These are phyloP conservation scores for Malassezia arunalokei DNA, from an alignment of 1,284 basidiomycete genomes.

Conservation along the genomic window DNA sequence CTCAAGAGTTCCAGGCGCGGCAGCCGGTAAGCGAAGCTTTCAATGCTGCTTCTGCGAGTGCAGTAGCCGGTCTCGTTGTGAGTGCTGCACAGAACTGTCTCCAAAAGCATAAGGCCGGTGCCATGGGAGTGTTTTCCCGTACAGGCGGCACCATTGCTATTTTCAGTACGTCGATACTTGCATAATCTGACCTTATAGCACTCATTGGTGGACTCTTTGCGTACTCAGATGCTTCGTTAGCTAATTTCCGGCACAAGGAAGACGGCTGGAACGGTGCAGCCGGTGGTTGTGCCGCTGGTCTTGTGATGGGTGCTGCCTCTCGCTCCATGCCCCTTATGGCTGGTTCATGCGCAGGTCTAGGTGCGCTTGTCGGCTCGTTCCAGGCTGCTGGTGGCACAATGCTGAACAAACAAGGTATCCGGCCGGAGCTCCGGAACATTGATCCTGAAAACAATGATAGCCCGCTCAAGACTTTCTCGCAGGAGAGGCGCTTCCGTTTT, in stretches of 20 bases:
- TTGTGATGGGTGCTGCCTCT: conserved; percentile 69
- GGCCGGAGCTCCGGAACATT: neutral
- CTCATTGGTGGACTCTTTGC: conserved; percentile 84
- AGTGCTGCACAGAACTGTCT: conserved; percentile 42
- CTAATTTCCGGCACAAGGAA: conserved; percentile 67
- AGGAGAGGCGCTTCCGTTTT: conserved; percentile 11
- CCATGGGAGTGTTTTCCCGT: conserved; percentile 69
- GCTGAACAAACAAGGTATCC: conserved; percentile 2
- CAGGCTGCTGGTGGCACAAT: conserved; percentile 59
- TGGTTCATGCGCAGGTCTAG: conserved; percentile 67
- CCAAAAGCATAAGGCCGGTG: conserved; percentile 60
- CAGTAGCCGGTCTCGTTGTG: conserved; percentile 33
- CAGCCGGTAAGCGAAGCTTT: conserved; percentile 28
- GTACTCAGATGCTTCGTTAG: conserved; percentile 64
- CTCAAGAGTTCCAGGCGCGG: conserved; percentile 22
- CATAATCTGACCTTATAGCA: conserved; percentile 42
- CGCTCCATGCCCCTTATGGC: conserved; percentile 73
- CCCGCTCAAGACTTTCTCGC: conserved; percentile 6
- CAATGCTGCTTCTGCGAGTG: conserved; percentile 24
- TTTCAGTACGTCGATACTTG: conserved; percentile 51
- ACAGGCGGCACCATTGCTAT: conserved; percentile 67
- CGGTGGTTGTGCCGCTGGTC: conserved; percentile 84
- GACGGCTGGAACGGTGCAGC: conserved; percentile 73
- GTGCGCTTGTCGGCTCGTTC: conserved; percentile 67
- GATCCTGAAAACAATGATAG: conserved; percentile 4